These are phyloP conservation scores for Penicillium palitans DNA, from an alignment of 2,329 filamentous ascomycete genomes.

Conservation along the genomic window DNA sequence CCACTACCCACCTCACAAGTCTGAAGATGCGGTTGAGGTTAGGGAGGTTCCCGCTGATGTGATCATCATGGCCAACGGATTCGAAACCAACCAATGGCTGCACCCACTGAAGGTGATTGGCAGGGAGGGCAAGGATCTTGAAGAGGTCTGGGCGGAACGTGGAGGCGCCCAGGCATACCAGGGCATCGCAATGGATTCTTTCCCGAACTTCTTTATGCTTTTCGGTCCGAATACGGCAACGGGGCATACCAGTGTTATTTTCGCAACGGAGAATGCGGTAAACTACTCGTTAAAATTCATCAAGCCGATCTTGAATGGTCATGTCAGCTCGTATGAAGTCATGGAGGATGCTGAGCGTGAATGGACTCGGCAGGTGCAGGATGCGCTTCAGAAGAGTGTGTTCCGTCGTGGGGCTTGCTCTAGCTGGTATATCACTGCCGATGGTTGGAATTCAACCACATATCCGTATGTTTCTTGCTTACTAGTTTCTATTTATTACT, in stretches of 20 bases:
- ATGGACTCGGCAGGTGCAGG: slow-evolving; percentile 52
- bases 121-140: slow-evolving; percentile 50
- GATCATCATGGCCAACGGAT: slow-evolving; percentile 64
- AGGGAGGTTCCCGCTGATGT: slow-evolving; percentile 57
- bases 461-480: slow-evolving; percentile 44
- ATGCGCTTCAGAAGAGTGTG: slow-evolving; percentile 47
- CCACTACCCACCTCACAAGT: slow-evolving; percentile 43
- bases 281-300: slow-evolving; percentile 62
- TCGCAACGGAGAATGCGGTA: slow-evolving; percentile 62
- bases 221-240: slow-evolving; percentile 65
- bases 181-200: slow-evolving; percentile 58
- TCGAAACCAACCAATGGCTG: slow-evolving; percentile 57
- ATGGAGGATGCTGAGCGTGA: slow-evolving; percentile 50
- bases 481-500: slow-evolving; percentile 4
- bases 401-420: slow-evolving; percentile 50
- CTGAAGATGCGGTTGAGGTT: slow-evolving; percentile 33
- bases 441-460: slow-evolving; percentile 52
- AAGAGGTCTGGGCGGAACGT: slow-evolving; percentile 58
- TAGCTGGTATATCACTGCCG: slow-evolving; percentile 52
- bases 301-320: slow-evolving; percentile 52
- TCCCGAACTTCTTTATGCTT: slow-evolving; percentile 66
- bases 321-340: slow-evolving; percentile 49
- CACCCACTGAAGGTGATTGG: slow-evolving; percentile 57
- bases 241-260: slow-evolving; percentile 61
- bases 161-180: slow-evolving; percentile 65